Base-by-base conservation (phyloP, 2,329 filamentous ascomycete genomes). In the Cordyceps cicadae region DNA sequence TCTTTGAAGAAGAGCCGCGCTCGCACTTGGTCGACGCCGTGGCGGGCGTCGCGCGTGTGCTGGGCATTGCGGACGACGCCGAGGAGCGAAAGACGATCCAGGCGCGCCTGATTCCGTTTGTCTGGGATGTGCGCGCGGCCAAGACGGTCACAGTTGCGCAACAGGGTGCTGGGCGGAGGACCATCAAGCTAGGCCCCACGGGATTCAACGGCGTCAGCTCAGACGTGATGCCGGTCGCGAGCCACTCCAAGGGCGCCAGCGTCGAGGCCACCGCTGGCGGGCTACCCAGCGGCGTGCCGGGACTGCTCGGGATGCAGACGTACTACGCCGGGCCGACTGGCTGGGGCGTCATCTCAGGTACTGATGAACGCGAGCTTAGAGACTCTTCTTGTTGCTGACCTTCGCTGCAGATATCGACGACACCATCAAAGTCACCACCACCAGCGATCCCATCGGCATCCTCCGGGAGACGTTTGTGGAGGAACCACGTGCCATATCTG, bases 361-460 rank as follows among this genome's bases (percentile, higher is more conserved):
- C 56, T 4, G 3, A 12, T 41, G 19, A 50, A 15, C 45, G 11
- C 7, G 17, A 50, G 1, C 15, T 9, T 9, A 41, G 14, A 19
- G 19, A 3, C 14, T 52, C 37, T 55, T 1, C 11, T n/a, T 29
- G 8, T 37, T 29, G 62, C 66, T 69, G 61, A 70, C 54, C 48
- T 26, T 12, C 48, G 15, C 17, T 41, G 39, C 54, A 87, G 93
- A 97, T 68, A 84, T 97, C 66, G 94, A 97, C 70, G 93, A 97
- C 74, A 96, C 92, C 0, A 96, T 97, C 78, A 68, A 97, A 74
- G 78, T 92, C 66, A 97, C 93, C 0, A 80, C 89, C 71, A 96
- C 93, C 0, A 84, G 87, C 49, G 87, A 90, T 54, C 87, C 91
- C 0, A 80, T 88, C 8, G 90, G 91, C 3, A 93, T 97, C 67